Conservation (phyloP, 176 grass and related monocot genomes). For the Musa schizocarpa region DNA sequence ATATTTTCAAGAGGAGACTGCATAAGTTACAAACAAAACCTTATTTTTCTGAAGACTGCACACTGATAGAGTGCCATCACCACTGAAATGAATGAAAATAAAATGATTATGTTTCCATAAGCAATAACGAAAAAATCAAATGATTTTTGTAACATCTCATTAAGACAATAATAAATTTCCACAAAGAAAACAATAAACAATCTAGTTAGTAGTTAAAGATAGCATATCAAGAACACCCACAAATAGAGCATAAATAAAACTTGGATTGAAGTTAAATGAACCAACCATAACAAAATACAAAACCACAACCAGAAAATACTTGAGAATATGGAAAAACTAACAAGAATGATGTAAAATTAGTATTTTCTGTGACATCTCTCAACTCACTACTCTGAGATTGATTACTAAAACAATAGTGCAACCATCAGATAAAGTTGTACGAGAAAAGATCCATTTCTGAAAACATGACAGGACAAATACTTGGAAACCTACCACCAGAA, state of each 20-base stretch:
- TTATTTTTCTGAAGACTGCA: conserved; percentile 68
- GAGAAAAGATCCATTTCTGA: neutral
- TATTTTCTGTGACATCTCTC: neutral
- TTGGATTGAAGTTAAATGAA: neutral
- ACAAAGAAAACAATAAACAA: neutral
- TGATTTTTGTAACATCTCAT: neutral
- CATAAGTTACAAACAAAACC: conserved; percentile 33
- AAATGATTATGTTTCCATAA: neutral
- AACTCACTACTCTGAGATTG: neutral
- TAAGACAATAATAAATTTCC: neutral
- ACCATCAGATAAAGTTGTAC: neutral
- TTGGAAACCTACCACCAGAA: too few species aligned
- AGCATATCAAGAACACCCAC: neutral
- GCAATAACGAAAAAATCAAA: neutral
- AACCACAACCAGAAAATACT: neutral
- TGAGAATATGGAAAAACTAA: neutral
- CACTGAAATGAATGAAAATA: conserved; percentile 39
- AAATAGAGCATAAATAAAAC: neutral
- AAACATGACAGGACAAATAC: too few species aligned
- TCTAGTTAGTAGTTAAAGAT: neutral
- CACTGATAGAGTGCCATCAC: conserved; percentile 85
- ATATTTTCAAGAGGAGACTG: neutral
- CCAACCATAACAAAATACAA: neutral
- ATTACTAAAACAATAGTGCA: neutral
- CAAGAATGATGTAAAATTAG: neutral